phyloP scores from a whole-genome alignment of 2,329 filamentous ascomycete species.

The Cladosporium sp. region DNA sequence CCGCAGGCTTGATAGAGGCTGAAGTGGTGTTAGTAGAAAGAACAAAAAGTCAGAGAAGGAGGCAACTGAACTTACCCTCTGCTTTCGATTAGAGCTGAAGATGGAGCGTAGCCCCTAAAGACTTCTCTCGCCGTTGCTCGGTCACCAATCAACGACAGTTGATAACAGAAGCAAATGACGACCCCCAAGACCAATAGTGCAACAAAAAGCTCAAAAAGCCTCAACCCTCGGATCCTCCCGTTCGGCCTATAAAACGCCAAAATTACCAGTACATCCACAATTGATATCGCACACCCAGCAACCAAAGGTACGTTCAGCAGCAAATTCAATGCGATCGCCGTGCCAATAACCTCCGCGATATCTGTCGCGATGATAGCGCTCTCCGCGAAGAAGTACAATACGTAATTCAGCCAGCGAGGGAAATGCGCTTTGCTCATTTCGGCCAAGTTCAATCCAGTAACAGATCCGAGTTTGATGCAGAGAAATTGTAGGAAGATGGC shows the following conservation, averaged over 20 bases:
- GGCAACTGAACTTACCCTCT: slow-evolving; percentile 33
- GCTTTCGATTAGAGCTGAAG: slow-evolving; percentile 50
- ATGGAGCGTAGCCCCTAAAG: slow-evolving; percentile 60
- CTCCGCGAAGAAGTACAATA: slow-evolving; percentile 50
- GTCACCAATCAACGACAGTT: slow-evolving; percentile 56
- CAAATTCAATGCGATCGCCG: slow-evolving; percentile 64
- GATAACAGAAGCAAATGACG: slow-evolving; percentile 64
- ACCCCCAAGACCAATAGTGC: slow-evolving; percentile 60
- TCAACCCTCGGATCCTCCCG: slow-evolving; percentile 51
- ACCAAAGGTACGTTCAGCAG: slow-evolving; percentile 59
- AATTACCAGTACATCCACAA: slow-evolving; percentile 62
- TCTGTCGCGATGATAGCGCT: slow-evolving; percentile 54
- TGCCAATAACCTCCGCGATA: slow-evolving; percentile 61
- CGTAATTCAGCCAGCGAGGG: slow-evolving; percentile 49
- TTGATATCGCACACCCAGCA: slow-evolving; percentile 62
- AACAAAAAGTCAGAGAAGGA: too few species aligned
- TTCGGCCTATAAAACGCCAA: slow-evolving; percentile 59
- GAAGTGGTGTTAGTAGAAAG: too few species aligned
- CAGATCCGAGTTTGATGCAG: slow-evolving; percentile 52
- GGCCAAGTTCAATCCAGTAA: slow-evolving; percentile 45
- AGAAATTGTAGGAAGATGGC: slow-evolving; percentile 65
- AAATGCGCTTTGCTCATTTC: slow-evolving; percentile 45
- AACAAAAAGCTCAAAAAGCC: slow-evolving; percentile 61
- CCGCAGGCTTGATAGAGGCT: slow-evolving; percentile 64
- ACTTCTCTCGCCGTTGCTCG: slow-evolving; percentile 53